Evolutionary conservation across 1,284 basidiomycete species (phyloP), one percentile per base, ranked within the genome.

Genomic region (Cutaneotrichosporon cavernicola): DNA sequence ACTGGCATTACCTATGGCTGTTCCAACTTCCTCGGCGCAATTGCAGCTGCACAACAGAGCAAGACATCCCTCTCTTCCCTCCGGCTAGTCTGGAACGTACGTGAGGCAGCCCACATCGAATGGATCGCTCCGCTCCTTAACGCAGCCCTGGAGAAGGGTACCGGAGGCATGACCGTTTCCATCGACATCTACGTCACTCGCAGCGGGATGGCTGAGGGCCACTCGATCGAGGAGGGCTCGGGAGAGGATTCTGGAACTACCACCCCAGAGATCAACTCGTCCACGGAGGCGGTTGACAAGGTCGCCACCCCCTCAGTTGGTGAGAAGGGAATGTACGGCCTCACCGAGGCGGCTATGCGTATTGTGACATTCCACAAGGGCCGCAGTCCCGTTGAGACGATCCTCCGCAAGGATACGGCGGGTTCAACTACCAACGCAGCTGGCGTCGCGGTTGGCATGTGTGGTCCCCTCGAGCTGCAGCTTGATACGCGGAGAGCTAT

Each of bases 1-100:
- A 75, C 77, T 0, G 78, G 78, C 31, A 68, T 80, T 34, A 72
- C 76, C 2, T 75, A 72, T 55, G 74, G 72, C 2, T 61, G 73
- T 4, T 51, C 76, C 2, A 71, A 76, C 40, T 58, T 79, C 36
- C 69, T 72, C 9, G 59, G 70, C 26, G 69, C 74, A 34, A 57
- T 78, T 30, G 58, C 61, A 13, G 69, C 74, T 14, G 69, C 71
- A 11, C 64, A 65, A 51, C 51, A 64, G 34, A 73, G 72, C 16
- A 61, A 60, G n/a, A 66, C 68, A 7, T 60, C 69, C 11, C 69
- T 73, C 59, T 74, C 62, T 13, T 34, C 55, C 30, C 60, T 75
- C 30, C 66, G 69, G 1, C 70, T 80, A n/a, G 66, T 76, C 18
- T 79, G 79, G 78, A 79, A 65, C 58, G 55, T 64, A 8, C 67